Conservation (phyloP, 805 yeast species). For the Wickerhamiella shivajii region DNA sequence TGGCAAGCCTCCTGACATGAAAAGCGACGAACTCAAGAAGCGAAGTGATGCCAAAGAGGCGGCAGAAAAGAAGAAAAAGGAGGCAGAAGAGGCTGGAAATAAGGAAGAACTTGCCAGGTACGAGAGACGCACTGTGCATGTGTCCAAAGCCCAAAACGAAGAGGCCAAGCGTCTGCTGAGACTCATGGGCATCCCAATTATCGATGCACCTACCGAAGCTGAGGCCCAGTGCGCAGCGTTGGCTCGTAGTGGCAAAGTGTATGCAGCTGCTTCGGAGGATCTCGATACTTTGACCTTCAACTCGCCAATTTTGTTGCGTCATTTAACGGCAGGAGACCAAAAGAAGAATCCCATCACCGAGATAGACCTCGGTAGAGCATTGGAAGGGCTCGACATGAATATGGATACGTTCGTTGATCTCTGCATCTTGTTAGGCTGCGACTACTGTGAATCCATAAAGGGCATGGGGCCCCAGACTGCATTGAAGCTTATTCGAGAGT, state of each 20-base stretch:
- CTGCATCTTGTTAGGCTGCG: slow-evolving; percentile 91
- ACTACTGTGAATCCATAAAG: slow-evolving; percentile 86
- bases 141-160: slow-evolving; percentile 78
- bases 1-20: slow-evolving; percentile 91
- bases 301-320: slow-evolving; percentile 71
- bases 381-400: slow-evolving; percentile 66
- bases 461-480: slow-evolving; percentile 98
- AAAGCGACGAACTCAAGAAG: slow-evolving; percentile 84
- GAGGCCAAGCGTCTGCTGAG: slow-evolving; percentile 73
- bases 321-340: slow-evolving; percentile 87
- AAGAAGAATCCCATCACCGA: slow-evolving; percentile 87
- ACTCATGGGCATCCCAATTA: slow-evolving; percentile 90
- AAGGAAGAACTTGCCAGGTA: slow-evolving; percentile 59
- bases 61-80: slow-evolving; percentile 32
- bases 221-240: slow-evolving; percentile 96
- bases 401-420: slow-evolving; percentile 69
- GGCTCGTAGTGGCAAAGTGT: slow-evolving; percentile 80
- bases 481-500: slow-evolving; percentile 70
- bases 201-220: slow-evolving; percentile 95
- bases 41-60: slow-evolving; percentile 57
- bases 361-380: slow-evolving; percentile 47
- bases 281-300: slow-evolving; percentile 95
- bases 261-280: slow-evolving; percentile 96
- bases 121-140: slow-evolving; percentile 81
- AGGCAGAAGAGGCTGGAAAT: slow-evolving; percentile 61